Evolutionary conservation across 2,329 filamentous ascomycete genomes (phyloP).

Genomic region (Cladosporium sp.): DNA sequence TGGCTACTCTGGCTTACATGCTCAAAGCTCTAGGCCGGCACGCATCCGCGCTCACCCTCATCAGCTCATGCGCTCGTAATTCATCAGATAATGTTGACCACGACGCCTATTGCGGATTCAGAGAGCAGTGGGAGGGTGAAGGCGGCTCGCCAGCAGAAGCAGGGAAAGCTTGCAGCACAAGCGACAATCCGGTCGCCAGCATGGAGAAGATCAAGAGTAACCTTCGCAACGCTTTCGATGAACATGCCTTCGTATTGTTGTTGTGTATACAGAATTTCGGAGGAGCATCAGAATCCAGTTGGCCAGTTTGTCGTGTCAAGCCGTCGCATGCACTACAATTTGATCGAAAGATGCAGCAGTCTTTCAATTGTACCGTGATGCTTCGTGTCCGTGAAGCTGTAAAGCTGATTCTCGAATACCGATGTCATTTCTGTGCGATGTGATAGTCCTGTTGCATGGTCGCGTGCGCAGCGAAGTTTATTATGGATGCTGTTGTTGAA

Average conservation of each 20-base stretch:
- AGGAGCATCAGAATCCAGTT: too few relatives aligned
- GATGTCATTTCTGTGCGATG: too few relatives aligned
- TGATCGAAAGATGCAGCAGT: too few relatives aligned
- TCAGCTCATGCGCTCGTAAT: neutral
- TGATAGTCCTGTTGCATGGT: too few relatives aligned
- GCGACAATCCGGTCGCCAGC: neutral
- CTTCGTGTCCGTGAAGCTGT: too few relatives aligned
- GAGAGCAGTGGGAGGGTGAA: neutral
- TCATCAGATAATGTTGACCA: too few relatives aligned
- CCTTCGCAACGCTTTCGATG: neutral
- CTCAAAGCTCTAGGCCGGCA: neutral
- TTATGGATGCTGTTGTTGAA: neutral
- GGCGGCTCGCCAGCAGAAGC: neutral
- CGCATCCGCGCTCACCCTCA: neutral
- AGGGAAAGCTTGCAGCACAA: neutral
- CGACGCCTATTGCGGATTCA: neutral
- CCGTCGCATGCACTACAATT: too few relatives aligned
- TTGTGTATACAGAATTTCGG: neutral
- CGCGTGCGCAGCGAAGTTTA: too few relatives aligned
- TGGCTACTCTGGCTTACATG: conserved; percentile 9
- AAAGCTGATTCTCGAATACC: too few relatives aligned
- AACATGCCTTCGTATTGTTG: neutral
- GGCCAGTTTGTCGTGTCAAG: too few relatives aligned
- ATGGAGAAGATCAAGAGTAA: neutral
- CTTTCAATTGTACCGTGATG: too few relatives aligned